Evolutionary conservation across 495 filamentous ascomycete species (phyloP), one percentile per base, ranked within the genome.

Genomic region (Trichoderma gamsii): DNA sequence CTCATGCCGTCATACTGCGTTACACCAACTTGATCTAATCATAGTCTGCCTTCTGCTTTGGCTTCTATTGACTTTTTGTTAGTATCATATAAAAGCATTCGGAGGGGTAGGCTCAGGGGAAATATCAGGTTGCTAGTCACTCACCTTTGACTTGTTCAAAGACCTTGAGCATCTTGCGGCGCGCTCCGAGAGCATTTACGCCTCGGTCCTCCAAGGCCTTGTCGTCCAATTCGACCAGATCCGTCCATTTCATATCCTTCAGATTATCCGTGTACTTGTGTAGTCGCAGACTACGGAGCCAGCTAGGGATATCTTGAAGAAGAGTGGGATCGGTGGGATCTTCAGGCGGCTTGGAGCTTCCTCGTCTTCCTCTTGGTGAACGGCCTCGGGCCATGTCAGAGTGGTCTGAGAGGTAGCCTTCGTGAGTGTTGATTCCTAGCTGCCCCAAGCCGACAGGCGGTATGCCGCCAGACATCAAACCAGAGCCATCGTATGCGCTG

Each of bases 211-310:
- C 94, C 72, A 99, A 82, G 67, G 91, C 93, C 78, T 92, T 93
- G 74, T 99, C 96, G 76, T 96, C 91, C 69, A 99, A 82, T 77
- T 93, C 90, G 71, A 99, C 80, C 72, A 99, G 74, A 18, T 99
- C 94, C n/a, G 86, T 90, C 95, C 95, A 99, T 71, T 94, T 92
- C 77, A 98, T 84, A 76, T 97, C 93, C 79, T 98, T 99, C 72
- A 99, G 80, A 75, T 98, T 93, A 71, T 99, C 95, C 44, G 95
- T 99, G 79, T 99, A 99, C 81, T 99, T 99, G 81, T 99, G 95
- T 72, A 99, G 82, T 69, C 95, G 88, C 73, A 98, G 83, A 76
- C 92, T 97, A 79, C 95, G 88, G 75, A 99, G 83, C 95, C 95
- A 99, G 76, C 86, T 88, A 70, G 96, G 93, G 72, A 99, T 97